Conservation (phyloP, 176 grass and related monocot genomes). For the Hordeum vulgare region DNA sequence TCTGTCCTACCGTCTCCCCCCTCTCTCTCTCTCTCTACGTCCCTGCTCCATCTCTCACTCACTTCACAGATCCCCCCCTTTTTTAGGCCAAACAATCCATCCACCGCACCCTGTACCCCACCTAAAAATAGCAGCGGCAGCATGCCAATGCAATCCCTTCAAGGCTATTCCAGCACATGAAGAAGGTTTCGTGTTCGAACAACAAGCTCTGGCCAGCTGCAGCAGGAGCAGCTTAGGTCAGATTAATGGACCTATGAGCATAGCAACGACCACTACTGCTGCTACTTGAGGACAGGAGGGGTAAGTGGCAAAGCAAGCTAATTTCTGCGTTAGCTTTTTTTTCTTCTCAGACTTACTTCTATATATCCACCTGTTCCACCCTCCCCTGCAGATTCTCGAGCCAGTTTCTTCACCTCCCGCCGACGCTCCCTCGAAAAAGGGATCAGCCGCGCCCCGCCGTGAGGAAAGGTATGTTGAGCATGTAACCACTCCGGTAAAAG, state of each 20-base stretch:
- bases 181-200: neutral
- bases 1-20: neutral
- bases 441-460: neutral
- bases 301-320: constrained; percentile 2
- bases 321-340: neutral
- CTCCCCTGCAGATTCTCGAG: constrained; percentile 7
- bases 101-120: neutral
- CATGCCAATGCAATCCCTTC: constrained; percentile 20
- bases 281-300: constrained; percentile 4
- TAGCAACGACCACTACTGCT: neutral
- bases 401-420: constrained; percentile 3
- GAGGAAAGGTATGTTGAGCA: constrained; percentile 19
- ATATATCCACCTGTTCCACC: neutral
- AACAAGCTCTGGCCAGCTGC: constrained; percentile 1
- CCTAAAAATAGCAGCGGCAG: constrained; percentile 38
- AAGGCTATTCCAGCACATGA: constrained; percentile 1
- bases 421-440: neutral
- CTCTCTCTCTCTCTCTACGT: neutral
- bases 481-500: neutral
- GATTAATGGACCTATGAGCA: constrained; percentile 31
- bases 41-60: constrained; percentile 24
- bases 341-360: neutral
- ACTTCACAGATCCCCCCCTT: constrained; percentile 25
- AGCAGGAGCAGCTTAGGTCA: neutral
- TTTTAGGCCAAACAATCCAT: constrained; percentile 49